Conservation (phyloP, 805 yeast species). For the Nakazawaea populi region DNA sequence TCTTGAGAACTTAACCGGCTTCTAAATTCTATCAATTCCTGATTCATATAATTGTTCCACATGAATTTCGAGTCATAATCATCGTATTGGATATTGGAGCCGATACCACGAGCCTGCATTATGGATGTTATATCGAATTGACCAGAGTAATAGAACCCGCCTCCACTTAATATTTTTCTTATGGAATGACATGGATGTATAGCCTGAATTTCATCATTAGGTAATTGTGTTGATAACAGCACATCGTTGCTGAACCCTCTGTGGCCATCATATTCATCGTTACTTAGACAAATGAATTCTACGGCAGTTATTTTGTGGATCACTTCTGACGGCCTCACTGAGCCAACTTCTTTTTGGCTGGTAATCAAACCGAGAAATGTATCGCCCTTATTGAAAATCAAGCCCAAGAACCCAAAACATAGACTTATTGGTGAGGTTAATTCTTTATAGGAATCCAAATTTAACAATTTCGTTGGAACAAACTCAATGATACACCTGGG, state of each 20-base stretch:
- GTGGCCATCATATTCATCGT: conserved; percentile 43
- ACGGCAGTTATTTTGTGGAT: conserved; percentile 53
- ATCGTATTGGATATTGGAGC: conserved; percentile 23
- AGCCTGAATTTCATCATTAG: conserved; percentile 17
- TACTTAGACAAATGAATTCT: conserved; percentile 58
- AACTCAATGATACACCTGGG: conserved; percentile 48
- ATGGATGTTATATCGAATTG: conserved; percentile 40
- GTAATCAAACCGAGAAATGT: conserved; percentile 57
- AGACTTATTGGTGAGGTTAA: conserved; percentile 26
- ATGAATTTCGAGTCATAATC: conserved; percentile 40
- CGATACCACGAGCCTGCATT: conserved; percentile 37
- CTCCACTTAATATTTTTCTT: conserved; percentile 35
- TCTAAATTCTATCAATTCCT: conserved; percentile 40
- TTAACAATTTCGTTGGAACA: conserved; percentile 34
- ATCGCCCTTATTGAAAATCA: conserved; percentile 46
- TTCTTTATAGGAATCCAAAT: conserved; percentile 35
- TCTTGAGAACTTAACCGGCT: conserved; percentile 35
- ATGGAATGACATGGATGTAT: conserved; percentile 38
- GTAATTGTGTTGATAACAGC: conserved; percentile 8
- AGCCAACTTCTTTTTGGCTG: conserved; percentile 48
- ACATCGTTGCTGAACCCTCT: conserved; percentile 12
- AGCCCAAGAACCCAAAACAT: conserved; percentile 57
- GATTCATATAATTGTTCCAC: conserved; percentile 46
- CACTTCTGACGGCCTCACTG: conserved; percentile 48
- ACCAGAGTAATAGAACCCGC: conserved; percentile 42